Base-by-base conservation (phyloP, 257 asterid genomes). In the Ilex aquifolium region DNA sequence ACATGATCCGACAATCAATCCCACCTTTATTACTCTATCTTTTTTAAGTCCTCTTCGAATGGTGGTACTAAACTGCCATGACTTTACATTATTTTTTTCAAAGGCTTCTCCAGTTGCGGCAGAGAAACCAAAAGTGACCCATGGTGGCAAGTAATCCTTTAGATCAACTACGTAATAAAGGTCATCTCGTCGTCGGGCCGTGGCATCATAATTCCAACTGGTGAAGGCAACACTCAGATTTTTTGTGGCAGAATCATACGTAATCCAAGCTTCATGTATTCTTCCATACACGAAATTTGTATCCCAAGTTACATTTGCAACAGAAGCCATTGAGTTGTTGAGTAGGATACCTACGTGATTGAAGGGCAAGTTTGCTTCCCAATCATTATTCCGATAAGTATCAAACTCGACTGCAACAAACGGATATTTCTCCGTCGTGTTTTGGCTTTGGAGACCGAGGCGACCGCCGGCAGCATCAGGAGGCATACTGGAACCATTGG, bases 121-220 rank as follows among this genome's bases (percentile, higher is more conserved):
- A 4, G 80, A 67, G 64, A 79, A 79, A 60, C 80, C 80, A 63
- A 80, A 10, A 21, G 40, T 61, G 0, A 76, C 82, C 11, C 42
- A 32, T 40, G 76, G 79, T 7, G 85, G 85, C 73, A 79, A 68
- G 60, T 53, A 15, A 0, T 70, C 59, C 40, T 74, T 65, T n/a
- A 76, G 66, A 62, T 70, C 79, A 40, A 77, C 57, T 57, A 0
- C 27, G 12, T 31, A 56, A 56, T 39, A 31, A 39, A 76, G 61
- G 60, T 32, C 64, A 29, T 36, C 40, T 0, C 3, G 16, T 2
- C 1, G 2, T 8, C 42, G 42, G 42, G 1, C 2, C 5, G 40
- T 31, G 32, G 8, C 2, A 27, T 46, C 55, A 29, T 10, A 2
- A 2, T 3, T 0, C 8, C 8, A 13, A 31, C 61, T 63, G 3